Evolutionary conservation across 257 asterid species (phyloP).

Genomic region (Capsicum chinense): DNA sequence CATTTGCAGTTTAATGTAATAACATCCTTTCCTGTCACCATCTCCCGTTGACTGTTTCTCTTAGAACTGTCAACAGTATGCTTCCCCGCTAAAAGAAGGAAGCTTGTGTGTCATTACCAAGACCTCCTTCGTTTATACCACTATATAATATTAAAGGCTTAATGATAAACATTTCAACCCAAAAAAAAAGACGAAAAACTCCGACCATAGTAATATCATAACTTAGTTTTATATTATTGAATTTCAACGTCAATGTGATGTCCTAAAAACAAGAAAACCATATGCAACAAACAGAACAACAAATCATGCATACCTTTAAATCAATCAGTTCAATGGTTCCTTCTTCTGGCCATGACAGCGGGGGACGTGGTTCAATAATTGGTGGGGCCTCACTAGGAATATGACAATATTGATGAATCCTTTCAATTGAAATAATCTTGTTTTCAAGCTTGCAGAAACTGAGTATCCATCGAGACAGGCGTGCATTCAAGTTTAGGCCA

Average conservation of each 20-base stretch:
- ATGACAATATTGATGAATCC: slow-evolving; percentile 92
- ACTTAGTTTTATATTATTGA: slow-evolving; percentile 16
- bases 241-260: not conserved
- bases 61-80: slow-evolving; percentile 1
- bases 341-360: slow-evolving; percentile 82
- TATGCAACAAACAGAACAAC: slow-evolving; percentile 27
- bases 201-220: not conserved
- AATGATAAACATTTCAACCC: slow-evolving; percentile 13
- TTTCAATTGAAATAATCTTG: slow-evolving; percentile 91
- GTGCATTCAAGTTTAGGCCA: slow-evolving; percentile 95
- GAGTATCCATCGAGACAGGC: slow-evolving; percentile 95
- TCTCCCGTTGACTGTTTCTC: not conserved
- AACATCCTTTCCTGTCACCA: slow-evolving; percentile 13
- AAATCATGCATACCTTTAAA: slow-evolving; percentile 65
- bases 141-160: slow-evolving; percentile 6
- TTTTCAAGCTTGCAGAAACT: slow-evolving; percentile 99
- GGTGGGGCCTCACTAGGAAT: slow-evolving; percentile 96
- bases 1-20: not conserved
- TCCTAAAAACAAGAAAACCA: not conserved
- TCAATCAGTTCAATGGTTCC: slow-evolving; percentile 83
- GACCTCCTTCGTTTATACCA: not conserved
- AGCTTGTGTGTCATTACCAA: slow-evolving; percentile 18
- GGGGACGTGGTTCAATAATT: slow-evolving; percentile 71
- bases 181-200: not conserved
- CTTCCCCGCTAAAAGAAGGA: not conserved